Conservation (phyloP, 1,139 yeast genomes). For the Pneumocystis oryctolagi region DNA sequence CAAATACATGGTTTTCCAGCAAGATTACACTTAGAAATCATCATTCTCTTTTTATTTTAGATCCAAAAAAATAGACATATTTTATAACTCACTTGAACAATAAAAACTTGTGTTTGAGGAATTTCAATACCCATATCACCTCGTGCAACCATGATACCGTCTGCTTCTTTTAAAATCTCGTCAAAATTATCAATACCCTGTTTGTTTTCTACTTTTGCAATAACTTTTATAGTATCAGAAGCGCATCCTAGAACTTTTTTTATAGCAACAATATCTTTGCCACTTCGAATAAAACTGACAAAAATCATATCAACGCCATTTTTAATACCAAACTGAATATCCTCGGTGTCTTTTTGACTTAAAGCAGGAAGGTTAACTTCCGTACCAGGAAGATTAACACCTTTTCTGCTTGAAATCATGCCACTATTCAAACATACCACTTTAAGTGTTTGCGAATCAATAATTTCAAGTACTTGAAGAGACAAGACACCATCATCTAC, state of each 20-base stretch:
- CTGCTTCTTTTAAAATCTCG: constrained; percentile 83
- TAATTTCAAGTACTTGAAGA: constrained; percentile 74
- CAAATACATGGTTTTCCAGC: constrained; percentile 99
- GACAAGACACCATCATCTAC: constrained; percentile 96
- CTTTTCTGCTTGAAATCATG: constrained; percentile 91
- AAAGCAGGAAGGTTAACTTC: constrained; percentile 97
- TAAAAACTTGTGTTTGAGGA: constrained; percentile 97
- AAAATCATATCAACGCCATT: constrained; percentile 95
- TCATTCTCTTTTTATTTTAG: constrained; percentile 43
- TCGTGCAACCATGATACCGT: constrained; percentile 99
- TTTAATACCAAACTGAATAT: constrained; percentile 86
- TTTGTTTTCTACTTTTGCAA: constrained; percentile 95
- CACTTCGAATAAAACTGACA: constrained; percentile 96
- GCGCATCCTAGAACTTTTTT: constrained; percentile 93
- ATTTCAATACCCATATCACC: constrained; percentile 99
- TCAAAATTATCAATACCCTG: constrained; percentile 99
- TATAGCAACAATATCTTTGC: constrained; percentile 74
- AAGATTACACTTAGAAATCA: constrained; percentile 96
- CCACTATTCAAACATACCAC: constrained; percentile 89
- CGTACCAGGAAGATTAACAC: constrained; percentile 97
- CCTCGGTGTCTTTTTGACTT: constrained; percentile 88
- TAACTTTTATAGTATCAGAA: constrained; percentile 89
- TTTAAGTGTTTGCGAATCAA: constrained; percentile 64
- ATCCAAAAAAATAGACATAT: background rate
- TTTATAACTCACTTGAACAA: constrained; percentile 43